Evolutionary conservation across 441 rosid genomes (phyloP).

Genomic region (Daphne laureola): DNA sequence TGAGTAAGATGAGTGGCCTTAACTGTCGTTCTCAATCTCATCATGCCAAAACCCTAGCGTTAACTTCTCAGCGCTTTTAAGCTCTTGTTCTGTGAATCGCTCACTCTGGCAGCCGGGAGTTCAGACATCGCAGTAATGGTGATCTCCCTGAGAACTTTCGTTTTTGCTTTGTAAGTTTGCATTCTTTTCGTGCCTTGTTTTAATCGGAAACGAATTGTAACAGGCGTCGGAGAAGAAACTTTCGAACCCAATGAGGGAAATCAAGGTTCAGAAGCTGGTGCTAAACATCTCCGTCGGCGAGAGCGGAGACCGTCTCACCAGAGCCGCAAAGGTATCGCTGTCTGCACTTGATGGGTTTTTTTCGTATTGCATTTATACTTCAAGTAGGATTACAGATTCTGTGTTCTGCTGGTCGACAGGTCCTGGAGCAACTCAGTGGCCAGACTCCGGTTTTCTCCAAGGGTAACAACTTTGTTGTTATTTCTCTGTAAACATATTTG

Average conservation of each 20-base stretch:
- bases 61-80: no score
- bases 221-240: conserved; percentile 95
- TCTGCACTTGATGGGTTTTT: no score
- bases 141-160: no score
- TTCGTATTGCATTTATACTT: not conserved
- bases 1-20: no score
- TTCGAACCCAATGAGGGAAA: conserved; percentile 86
- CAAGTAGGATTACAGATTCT: not conserved
- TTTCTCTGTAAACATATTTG: no score
- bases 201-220: not conserved
- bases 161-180: no score
- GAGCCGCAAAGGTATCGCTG: conserved; percentile 62
- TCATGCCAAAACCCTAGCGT: no score
- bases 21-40: no score
- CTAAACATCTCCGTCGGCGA: conserved; percentile 91
- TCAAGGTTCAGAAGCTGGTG: conserved; percentile 85
- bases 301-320: conserved; percentile 92
- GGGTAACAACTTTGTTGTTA: conserved; percentile 27
- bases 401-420: conserved; percentile 25
- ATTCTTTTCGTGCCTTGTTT: not conserved
- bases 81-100: no score
- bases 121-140: no score
- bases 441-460: conserved; percentile 85
- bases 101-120: no score
- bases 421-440: conserved; percentile 81